Base-by-base conservation (phyloP, 345 rosid species). In the Acer negundo region DNA sequence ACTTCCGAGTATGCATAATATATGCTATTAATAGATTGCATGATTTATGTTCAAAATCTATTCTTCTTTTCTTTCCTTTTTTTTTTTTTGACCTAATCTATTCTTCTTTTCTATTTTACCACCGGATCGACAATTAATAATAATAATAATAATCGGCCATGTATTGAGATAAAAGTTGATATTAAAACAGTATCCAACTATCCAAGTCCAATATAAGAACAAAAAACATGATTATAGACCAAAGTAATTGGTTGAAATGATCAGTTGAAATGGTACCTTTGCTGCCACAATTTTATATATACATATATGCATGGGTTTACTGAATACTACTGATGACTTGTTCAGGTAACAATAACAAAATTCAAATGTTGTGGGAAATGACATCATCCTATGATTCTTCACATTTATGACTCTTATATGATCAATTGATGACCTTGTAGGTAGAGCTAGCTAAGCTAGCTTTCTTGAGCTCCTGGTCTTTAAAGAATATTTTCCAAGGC, bases 371-470 rank as follows among this genome's bases (percentile, higher is more conserved):
- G 77, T 63, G 42, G 26, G 42, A 28, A 28, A 64, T 74, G 70
- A 74, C 70, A 47, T 63, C 69, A 74, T 24, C 59, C 8, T 31
- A 74, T 17, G 35, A 62, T 56, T 58, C 76, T 62, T 73, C 24
- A 16, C n/a, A 53, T 5, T 53, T 53, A 53, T 59, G 63, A 59
- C 63, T 59, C 12, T 59, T 20, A n/a, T 59, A 22, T 42, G 2
- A 7, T 42, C 10, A 42, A 1, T 20, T 59, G 63, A 20, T n/a
- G 24, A 20, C 63, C 23, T 59, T 59, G 56, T 16, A 16, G 16
- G 58, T 6, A 4, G 20, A 53, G 58, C 58, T 53, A 47, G 61
- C 58, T 51, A 7, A 51, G 56, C 56, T 51, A 24, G 61, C 59
- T 53, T 70, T 16, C 74, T 53, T 53, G 46, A 22, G 42, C 62